Percentiles rank a stretch among this genome's conserved stretches.
These are phyloP conservation scores for Silene conica DNA, from an alignment of 148 eudicot species.

Conservation along the genomic window DNA sequence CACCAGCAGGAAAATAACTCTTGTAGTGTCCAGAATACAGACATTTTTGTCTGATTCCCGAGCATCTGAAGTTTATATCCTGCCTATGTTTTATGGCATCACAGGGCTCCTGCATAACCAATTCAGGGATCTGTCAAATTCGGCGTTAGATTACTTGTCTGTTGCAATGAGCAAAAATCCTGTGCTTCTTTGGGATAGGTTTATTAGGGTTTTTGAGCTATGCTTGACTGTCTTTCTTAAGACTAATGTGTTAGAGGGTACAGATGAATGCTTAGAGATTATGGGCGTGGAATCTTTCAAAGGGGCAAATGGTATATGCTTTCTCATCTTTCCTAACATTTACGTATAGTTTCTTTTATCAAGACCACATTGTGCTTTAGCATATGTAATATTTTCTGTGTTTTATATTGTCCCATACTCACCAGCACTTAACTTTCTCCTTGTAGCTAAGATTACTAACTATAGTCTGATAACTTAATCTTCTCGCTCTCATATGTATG, in stretches of 20 bases:
- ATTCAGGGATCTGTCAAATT: conserved; percentile 56
- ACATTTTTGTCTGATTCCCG: conserved; percentile 46
- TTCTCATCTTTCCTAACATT: conserved; percentile 4
- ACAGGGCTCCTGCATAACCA: conserved; percentile 73
- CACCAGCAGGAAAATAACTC: conserved; percentile 57
- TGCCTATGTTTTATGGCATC: conserved; percentile 54
- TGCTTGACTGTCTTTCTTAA: conserved; percentile 38
- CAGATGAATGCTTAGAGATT: conserved; percentile 20
- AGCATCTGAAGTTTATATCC: conserved; percentile 43
- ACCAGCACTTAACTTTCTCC: too few species aligned
- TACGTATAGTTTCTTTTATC: neutral
- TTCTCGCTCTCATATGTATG: too few species aligned
- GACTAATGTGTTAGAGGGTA: conserved; percentile 26
- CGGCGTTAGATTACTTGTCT: conserved; percentile 63
- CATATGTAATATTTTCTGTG: neutral
- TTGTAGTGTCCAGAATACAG: conserved; percentile 69
- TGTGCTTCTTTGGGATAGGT: conserved; percentile 48
- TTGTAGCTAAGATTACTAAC: too few species aligned
- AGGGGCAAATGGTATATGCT: conserved; percentile 39
- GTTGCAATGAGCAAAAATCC: conserved; percentile 43
- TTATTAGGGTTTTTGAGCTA: conserved; percentile 41
- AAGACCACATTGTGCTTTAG: neutral
- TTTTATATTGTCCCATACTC: too few species aligned
- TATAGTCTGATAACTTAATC: too few species aligned
- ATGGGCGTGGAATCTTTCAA: conserved; percentile 22